Base-by-base conservation (phyloP, 1,284 basidiomycete species). In the Sporisorium reilianum region DNA sequence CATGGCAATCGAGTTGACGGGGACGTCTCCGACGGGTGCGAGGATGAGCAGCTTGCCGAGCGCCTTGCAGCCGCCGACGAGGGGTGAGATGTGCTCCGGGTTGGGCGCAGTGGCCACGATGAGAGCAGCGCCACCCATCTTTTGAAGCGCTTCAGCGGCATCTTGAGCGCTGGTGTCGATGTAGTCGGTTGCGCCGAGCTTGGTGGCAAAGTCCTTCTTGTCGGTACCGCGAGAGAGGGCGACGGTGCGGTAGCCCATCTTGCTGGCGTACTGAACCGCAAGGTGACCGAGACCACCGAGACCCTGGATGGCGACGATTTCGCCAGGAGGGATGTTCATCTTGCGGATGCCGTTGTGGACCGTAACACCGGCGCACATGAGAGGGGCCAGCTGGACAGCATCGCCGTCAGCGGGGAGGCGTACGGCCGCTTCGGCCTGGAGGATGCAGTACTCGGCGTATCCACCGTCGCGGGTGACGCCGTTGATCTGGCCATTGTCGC, bases 331-430 rank as follows among this genome's bases (percentile, higher is more conserved):
- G 41, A 79, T 54, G 30, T 71, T 64, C 75, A 85, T 84, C 71
- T 85, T 76, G 30, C 86, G 80, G 26, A 87, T 80, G 5, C 84
- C 83, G 68, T 85, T 86, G 77, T 76, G 84, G 26, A 82, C 80
- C 5, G 85, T 84, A 16, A 83, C 68, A 38, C 86, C 86, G 10
- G 86, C 85, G 62, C 86, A 88, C 59, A 87, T 77, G 4, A 87
- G 73, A 16, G 87, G 87, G 7, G 86, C 87, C 22, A 84, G 80
- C 61, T 87, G 80, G n/a, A 82, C 85, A 2, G 85, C 84, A 28
- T 75, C 38, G 80, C 85, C 32, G 64, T 75, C 8, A 85, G 86
- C 41, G 86, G 73, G 49, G 54, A 64, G 22, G 68, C 80, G 34
- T 6, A 86, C 66, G 0, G 86, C 85, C 34, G 87, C 85, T 18